Conservation (phyloP, 495 filamentous ascomycete species). For the Geopyxis carbonaria region DNA sequence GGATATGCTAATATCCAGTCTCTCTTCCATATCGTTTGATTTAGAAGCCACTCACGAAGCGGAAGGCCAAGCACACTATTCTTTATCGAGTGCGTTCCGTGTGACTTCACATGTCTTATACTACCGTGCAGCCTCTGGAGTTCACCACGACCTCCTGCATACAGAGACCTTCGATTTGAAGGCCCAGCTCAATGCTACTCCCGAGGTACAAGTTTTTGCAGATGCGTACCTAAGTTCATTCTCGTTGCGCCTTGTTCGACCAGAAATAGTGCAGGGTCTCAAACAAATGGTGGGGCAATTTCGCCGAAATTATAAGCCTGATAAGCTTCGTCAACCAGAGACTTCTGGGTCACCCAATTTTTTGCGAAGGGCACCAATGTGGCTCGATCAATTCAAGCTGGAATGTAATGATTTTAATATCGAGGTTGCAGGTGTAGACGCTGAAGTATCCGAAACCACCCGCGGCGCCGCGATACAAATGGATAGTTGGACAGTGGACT, state of each 20-base stretch:
- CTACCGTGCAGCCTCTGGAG: conserved; percentile 72
- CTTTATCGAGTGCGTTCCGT: conserved; percentile 61
- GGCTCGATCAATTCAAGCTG: conserved; percentile 69
- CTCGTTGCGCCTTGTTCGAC: conserved; percentile 71
- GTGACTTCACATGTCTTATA: conserved; percentile 81
- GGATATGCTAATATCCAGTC: conserved; percentile 82
- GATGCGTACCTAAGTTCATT: conserved; percentile 71
- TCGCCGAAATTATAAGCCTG: conserved; percentile 42
- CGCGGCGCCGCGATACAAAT: conserved; percentile 72
- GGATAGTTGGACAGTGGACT: conserved; percentile 82
- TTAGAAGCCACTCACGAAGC: conserved; percentile 85
- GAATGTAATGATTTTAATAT: conserved; percentile 77
- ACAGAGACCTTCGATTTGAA: conserved; percentile 78
- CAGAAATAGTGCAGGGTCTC: conserved; percentile 80
- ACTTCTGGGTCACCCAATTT: conserved; percentile 41
- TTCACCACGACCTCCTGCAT: conserved; percentile 66
- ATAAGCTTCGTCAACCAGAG: conserved; percentile 37
- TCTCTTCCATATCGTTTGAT: conserved; percentile 82
- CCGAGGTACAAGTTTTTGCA: conserved; percentile 66
- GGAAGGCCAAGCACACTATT: conserved; percentile 71
- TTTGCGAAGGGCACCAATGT: conserved; percentile 58
- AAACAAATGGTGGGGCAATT: conserved; percentile 79
- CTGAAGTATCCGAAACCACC: conserved; percentile 55
- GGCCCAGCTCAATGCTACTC: conserved; percentile 63
- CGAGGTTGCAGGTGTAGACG: conserved; percentile 79